Conservation (phyloP, 1,284 basidiomycete species). For the Boletellus dicymbophilus region DNA sequence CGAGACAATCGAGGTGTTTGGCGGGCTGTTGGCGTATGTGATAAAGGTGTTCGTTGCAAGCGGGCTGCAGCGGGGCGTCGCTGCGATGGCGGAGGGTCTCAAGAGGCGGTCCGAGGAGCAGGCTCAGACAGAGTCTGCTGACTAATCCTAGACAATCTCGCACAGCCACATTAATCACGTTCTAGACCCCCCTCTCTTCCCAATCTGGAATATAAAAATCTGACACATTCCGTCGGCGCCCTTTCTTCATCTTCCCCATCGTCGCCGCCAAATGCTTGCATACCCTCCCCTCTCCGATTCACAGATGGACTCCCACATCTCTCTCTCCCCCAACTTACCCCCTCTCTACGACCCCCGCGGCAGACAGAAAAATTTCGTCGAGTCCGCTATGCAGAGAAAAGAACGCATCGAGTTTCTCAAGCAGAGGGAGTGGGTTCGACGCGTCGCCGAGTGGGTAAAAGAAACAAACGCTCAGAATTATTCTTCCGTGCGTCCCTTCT, state of each 20-base stretch:
- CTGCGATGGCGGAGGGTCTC: slow-evolving; percentile 58
- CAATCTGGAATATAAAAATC: slow-evolving; percentile 13
- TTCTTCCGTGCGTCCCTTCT: slow-evolving; percentile 8
- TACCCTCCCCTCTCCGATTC: slow-evolving; percentile 8
- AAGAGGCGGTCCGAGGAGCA: slow-evolving; percentile 51
- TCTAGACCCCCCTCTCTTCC: slow-evolving; percentile 24
- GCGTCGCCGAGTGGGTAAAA: slow-evolving; percentile 38
- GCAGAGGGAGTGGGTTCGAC: slow-evolving; percentile 35
- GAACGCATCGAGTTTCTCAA: slow-evolving; percentile 38
- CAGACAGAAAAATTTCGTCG: slow-evolving; percentile 29
- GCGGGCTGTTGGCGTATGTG: slow-evolving; percentile 56
- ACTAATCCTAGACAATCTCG: slow-evolving; percentile 32
- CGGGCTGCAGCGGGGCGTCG: slow-evolving; percentile 48
- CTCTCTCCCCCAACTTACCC: neutral
- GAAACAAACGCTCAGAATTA: slow-evolving; percentile 33
- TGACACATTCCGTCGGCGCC: slow-evolving; percentile 3
- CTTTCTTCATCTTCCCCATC: slow-evolving; percentile 1
- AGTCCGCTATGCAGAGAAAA: slow-evolving; percentile 25
- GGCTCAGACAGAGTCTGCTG: slow-evolving; percentile 7
- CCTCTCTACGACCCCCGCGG: slow-evolving; percentile 27
- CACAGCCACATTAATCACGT: slow-evolving; percentile 26
- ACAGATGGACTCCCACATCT: slow-evolving; percentile 9
- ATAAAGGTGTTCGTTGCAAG: slow-evolving; percentile 46
- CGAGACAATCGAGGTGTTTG: slow-evolving; percentile 64
- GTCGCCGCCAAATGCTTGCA: slow-evolving; percentile 16